These are phyloP conservation scores for Botrytis paeoniae DNA, from an alignment of 2,329 filamentous ascomycete species.

Conservation along the genomic window DNA sequence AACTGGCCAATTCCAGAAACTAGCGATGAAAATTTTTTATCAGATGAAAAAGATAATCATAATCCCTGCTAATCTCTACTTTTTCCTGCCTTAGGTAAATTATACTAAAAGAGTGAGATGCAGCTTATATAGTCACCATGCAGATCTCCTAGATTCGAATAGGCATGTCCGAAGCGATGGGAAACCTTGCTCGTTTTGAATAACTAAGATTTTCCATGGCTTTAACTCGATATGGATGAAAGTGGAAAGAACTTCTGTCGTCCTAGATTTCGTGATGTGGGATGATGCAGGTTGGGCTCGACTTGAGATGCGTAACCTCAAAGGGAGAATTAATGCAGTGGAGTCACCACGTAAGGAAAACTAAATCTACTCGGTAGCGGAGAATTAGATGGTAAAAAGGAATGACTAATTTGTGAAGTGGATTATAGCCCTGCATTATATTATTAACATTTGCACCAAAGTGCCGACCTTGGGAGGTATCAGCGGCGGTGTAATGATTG, in stretches of 20 bases:
- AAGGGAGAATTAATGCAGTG: not conserved
- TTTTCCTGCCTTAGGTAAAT: not conserved
- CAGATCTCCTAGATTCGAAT: slow-evolving; percentile 8
- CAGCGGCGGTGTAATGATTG: not conserved
- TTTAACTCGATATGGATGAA: slow-evolving; percentile 1
- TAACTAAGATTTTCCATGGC: not conserved
- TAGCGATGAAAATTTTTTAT: slow-evolving; percentile 18
- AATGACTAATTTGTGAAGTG: not conserved
- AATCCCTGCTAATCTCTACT: slow-evolving; percentile 3
- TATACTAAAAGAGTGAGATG: not conserved
- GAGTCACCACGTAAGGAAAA: slow-evolving; percentile 5
- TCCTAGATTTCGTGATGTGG: slow-evolving; percentile 7
- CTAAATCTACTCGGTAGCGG: not conserved
- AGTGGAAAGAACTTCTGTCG: not conserved
- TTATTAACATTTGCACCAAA: not conserved
- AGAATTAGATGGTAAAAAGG: not conserved
- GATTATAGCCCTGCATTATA: not conserved
- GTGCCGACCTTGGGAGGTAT: not conserved
- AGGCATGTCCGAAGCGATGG: slow-evolving; percentile 8
- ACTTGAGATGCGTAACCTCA: slow-evolving; percentile 6
- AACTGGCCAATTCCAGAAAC: not conserved
- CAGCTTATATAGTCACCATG: not conserved
- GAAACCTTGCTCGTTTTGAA: not conserved
- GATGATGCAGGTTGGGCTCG: slow-evolving; percentile 6
- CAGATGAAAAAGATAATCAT: slow-evolving; percentile 21